Evolutionary conservation across 1,284 basidiomycete species (phyloP), one percentile per base, ranked within the genome.

Genomic region (Trametes hirsuta): DNA sequence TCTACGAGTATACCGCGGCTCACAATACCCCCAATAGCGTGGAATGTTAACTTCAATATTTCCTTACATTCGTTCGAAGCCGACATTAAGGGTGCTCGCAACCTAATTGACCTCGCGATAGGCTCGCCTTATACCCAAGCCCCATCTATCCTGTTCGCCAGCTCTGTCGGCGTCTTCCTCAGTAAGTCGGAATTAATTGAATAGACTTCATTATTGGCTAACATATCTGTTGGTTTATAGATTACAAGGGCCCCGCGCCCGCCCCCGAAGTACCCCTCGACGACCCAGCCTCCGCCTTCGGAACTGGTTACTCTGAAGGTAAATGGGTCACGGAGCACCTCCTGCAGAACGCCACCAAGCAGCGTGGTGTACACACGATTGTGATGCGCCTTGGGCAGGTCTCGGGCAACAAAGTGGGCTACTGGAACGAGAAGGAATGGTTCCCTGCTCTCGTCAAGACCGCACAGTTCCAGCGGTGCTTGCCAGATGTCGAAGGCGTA

Each of bases 401-500:
- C 21, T 71, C 72, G 30, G 79, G 80, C 2, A 62, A 67, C 9
- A 56, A 58, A n/a, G 75, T 72, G 52, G 81, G 81, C 2, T 71
- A 70, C 14, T 82, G 82, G 81, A 77, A 75, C 46, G 66, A 71
- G 41, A 71, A 67, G 14, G 80, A 83, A 54, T 82, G 80, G 80
- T 67, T 81, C 9, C 80, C 81, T 1, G 70, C 73, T 42, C 69
- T 82, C 2, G 70, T 81, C 37, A 73, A 76, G 56, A 74, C 74
- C 0, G 71, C 71, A 18, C 42, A 70, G 1, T 62, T 67, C 12
- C 64, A 77, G 8, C 64, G 67, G 2, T 69, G 55, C 8, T 55
- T 79, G 6, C 75, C 75, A 1, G 59, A 63, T 21, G 58, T 66
- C n/a, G 48, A 65, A 25, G 60, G 66, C 25, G 71, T 71, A 47